Conservation (phyloP, 1,284 basidiomycete genomes). For the Cutaneotrichosporon mucoides region DNA sequence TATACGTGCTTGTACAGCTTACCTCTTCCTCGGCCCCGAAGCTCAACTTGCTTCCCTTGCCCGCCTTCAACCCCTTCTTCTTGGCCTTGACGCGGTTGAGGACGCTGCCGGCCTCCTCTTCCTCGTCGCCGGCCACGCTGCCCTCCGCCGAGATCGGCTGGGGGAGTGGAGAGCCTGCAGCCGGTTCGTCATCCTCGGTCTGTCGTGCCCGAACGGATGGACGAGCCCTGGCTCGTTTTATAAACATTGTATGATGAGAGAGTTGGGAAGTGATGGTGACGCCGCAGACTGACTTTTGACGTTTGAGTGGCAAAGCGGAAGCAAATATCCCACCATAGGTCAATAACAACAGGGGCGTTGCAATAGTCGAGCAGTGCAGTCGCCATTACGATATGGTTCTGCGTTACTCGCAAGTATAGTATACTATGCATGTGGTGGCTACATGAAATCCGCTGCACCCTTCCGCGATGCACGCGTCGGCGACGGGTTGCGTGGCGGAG, state of each 20-base stretch:
- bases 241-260: conserved; percentile 33
- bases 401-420: no score
- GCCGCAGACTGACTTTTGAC: neutral
- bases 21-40: conserved; percentile 70
- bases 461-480: conserved; percentile 21
- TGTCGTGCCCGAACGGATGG: conserved; percentile 35
- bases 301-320: conserved; percentile 4
- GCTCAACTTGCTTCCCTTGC: conserved; percentile 56
- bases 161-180: conserved; percentile 28
- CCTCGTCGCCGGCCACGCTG: conserved; percentile 17
- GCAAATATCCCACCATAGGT: no score
- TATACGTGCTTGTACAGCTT: neutral
- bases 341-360: no score
- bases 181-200: conserved; percentile 27
- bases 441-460: conserved; percentile 37
- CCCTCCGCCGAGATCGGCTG: conserved; percentile 6
- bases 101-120: conserved; percentile 31
- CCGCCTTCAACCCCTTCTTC: conserved; percentile 20
- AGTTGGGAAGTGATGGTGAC: neutral
- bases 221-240: conserved; percentile 42
- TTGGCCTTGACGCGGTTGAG: conserved; percentile 44
- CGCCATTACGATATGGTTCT: no score
- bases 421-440: neutral
- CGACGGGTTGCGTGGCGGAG: neutral
- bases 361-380: no score